Evolutionary conservation across 441 rosid genomes (phyloP), one percentile per base, ranked within the genome.

Genomic region (Dalechampia spathulata): DNA sequence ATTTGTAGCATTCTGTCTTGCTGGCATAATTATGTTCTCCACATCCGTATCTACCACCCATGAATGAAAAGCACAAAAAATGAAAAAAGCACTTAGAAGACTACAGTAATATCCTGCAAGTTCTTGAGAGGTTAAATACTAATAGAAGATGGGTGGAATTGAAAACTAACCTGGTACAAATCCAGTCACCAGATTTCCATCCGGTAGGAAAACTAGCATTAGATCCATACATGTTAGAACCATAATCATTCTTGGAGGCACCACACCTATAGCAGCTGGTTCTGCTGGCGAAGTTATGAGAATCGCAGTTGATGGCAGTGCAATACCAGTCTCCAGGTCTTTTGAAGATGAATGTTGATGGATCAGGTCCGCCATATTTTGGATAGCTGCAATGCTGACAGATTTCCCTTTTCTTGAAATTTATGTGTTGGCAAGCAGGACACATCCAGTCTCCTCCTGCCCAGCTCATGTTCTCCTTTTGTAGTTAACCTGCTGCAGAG

Each of bases 361-460:
- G 81, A 63, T 87, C 96, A 3, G 92, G 92, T 26, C 96, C 96
- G 8, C 98, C 98, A 46, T 48, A 81, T 63, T 83, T 87, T 4
- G 95, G 96, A 50, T 83, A 90, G 28, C 80, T 75, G 12, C 98
- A 90, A 46, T 80, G 77, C 38, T 88, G 96, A 65, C 98, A 92
- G 3, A 65, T 67, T 13, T 92, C 96, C 58, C 98, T 71, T 74
- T 79, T 92, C 64, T 86, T 92, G 83, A 92, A 92, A 64, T 92
- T 92, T 74, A 82, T 77, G 66, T 92, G 90, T 39, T 83, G 81
- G 76, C 98, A 92, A 19, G 88, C 96, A 1, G 74, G 83, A 25
- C 98, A 92, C 75, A 86, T 54, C 98, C 98, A 92, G 50, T 92
- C 98, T 78, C 96, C 96, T 77, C 95, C 95, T 17, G 75, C 43